Base-by-base conservation (phyloP, 495 filamentous ascomycete species). In the Poronia punctata region DNA sequence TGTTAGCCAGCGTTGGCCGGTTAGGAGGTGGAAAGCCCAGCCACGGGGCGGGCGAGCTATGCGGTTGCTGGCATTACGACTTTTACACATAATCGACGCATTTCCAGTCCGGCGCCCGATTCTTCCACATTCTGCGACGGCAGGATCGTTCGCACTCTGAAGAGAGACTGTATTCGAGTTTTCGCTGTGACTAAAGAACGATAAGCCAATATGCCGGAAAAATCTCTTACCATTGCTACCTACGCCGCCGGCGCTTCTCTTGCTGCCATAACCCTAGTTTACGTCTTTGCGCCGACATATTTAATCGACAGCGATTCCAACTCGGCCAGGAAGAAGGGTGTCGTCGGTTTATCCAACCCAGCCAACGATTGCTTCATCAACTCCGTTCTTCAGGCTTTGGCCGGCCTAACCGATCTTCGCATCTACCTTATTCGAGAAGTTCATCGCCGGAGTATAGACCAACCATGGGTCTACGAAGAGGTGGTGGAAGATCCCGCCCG, bases 351-450 rank as follows among this genome's bases (percentile, higher is more conserved):
- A 18, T 70, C 72, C 11, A 99, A 99, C 53, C 76, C 87, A 3
- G 93, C 89, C 43, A 97, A 97, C 67, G 93, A 99, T 62, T 99
- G 92, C 69, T 99, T 97, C 68, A 96, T 99, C 68, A 99, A 99
- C 62, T 95, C 89, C 16, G 83, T 94, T 16, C 74, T 97, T 23
- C 92, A 99, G 65, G 88, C 86, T 0, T 71, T 99, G 14, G 90
- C 93, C n/a, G 92, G 92, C 1, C 71, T 97, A n/a, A 83, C 82
- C 3, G 88, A 97, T 50, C 72, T 99, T 48, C 82, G 93, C 18
- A 61, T 88, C 23, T 97, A 95, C 55, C 66, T 97, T 4, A 96
- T 95, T 49, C 74, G 88, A 27, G 89, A 94, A 60, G 77, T 80
- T 19, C 86, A 94, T 59, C 77, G 88, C 44, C 79, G 88, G 41